A percentile compares a stretch with the other conserved stretches of the same genome.
phyloP scores from a whole-genome alignment of 495 filamentous ascomycete species.

The Lasiosphaeria miniovina region DNA sequence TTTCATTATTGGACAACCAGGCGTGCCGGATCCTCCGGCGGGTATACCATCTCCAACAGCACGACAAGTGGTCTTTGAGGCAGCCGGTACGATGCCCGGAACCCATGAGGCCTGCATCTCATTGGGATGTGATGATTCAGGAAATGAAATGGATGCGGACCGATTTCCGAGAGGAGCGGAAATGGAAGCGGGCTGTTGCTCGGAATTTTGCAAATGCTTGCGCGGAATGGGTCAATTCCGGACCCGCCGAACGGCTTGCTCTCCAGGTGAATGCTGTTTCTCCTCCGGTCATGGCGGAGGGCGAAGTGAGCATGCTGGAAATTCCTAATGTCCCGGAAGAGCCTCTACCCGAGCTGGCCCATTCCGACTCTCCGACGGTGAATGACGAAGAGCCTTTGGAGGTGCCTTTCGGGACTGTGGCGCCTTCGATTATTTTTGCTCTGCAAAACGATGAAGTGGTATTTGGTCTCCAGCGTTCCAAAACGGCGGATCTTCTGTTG shows the following conservation, averaged over 20 bases:
- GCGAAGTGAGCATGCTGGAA: constrained; percentile 21
- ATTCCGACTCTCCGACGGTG: constrained; percentile 47
- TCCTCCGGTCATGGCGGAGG: constrained; percentile 30
- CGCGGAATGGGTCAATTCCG: constrained; percentile 70
- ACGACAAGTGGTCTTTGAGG: constrained; percentile 85
- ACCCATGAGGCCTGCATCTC: constrained; percentile 67
- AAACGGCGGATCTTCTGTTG: constrained; percentile 77
- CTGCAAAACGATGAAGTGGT: constrained; percentile 77
- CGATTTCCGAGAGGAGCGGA: constrained; percentile 89
- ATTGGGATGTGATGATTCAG: constrained; percentile 81
- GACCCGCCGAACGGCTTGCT: constrained; percentile 55
- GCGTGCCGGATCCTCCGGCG: constrained; percentile 77
- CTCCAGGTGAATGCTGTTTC: constrained; percentile 63
- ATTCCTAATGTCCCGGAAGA: constrained; percentile 23
- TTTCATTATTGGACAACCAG: constrained; percentile 76
- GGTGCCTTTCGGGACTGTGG: constrained; percentile 41
- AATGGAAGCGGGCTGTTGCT: constrained; percentile 85
- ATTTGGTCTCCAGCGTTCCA: constrained; percentile 72
- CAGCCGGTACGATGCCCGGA: constrained; percentile 78
- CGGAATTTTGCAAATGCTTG: constrained; percentile 74
- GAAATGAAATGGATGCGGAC: constrained; percentile 98
- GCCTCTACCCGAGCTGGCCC: constrained; percentile 68
- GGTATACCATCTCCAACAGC: constrained; percentile 84
- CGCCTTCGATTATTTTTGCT: constrained; percentile 78
- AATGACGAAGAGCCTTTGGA: constrained; percentile 47